A percentile compares a stretch with the other conserved stretches of the same genome.
phyloP scores from a whole-genome alignment of 2,329 filamentous ascomycete genomes.

The Elsinoe ampelina region DNA sequence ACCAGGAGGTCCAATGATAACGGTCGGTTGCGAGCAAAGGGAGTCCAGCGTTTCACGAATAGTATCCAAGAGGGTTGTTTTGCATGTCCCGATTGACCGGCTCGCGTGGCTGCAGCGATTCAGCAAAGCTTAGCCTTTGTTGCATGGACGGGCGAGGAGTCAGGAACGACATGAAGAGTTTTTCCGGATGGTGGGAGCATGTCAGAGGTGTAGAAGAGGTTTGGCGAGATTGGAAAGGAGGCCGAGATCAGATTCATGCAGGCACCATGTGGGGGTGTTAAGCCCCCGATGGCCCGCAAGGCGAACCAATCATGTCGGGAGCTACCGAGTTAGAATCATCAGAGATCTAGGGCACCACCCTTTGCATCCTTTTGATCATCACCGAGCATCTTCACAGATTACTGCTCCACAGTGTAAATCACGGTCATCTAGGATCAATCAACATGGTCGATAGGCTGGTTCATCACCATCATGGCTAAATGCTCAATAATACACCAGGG shows the following conservation, averaged over 20 bases:
- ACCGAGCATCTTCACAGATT: background rate
- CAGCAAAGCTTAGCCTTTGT: background rate
- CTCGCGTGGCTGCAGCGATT: background rate
- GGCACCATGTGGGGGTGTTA: background rate
- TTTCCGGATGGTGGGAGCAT: background rate
- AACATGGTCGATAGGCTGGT: background rate
- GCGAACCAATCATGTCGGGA: background rate
- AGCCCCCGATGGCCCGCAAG: background rate
- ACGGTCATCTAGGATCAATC: background rate
- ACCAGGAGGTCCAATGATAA: background rate
- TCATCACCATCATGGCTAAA: background rate
- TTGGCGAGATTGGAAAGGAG: constrained; percentile 3
- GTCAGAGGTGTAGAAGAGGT: background rate
- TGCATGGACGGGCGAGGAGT: background rate
- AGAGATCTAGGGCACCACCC: background rate
- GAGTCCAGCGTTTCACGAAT: constrained; percentile 1
- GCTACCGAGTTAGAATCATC: background rate
- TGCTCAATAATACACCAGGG: background rate
- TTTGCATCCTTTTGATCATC: background rate
- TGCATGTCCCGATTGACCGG: background rate
- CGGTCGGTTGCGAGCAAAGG: background rate
- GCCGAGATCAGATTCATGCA: background rate
- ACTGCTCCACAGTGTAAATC: background rate
- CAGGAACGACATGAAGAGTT: background rate
- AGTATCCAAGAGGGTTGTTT: background rate